Evolutionary conservation across 2,329 filamentous ascomycete species (phyloP).

Genomic region (Atkinsonella texensis): DNA sequence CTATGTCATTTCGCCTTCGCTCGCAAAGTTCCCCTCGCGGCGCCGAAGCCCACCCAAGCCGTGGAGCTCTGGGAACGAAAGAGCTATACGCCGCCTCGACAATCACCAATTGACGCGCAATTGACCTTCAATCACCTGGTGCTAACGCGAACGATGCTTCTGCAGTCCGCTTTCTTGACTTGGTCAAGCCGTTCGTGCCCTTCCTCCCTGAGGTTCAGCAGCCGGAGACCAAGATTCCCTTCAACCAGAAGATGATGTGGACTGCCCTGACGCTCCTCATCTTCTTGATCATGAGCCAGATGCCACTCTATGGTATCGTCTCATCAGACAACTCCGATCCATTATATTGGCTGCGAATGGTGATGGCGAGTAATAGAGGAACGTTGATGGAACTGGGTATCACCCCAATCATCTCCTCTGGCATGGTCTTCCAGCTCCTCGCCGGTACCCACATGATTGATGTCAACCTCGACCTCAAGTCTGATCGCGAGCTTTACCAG

Average conservation of each 20-base stretch:
- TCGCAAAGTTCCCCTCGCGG: background rate
- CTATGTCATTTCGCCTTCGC: background rate
- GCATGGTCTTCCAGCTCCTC: constrained; percentile 99
- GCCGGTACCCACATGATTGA: constrained; percentile 99
- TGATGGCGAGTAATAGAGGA: constrained; percentile 97
- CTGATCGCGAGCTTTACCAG: constrained; percentile 98
- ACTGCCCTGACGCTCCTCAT: constrained; percentile 89
- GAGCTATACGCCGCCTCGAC: constrained; percentile 3
- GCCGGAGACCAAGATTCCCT: constrained; percentile 95
- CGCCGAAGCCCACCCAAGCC: background rate
- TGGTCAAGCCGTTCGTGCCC: constrained; percentile 99
- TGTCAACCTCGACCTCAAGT: constrained; percentile 99
- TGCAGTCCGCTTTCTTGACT: constrained; percentile 94
- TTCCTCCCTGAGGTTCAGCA: constrained; percentile 98
- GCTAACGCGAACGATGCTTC: constrained; percentile 16
- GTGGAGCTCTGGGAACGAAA: constrained; percentile 1
- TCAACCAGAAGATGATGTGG: constrained; percentile 98
- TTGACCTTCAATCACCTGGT: constrained; percentile 13
- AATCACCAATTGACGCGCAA: constrained; percentile 12
- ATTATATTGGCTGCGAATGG: constrained; percentile 99
- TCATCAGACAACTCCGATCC: constrained; percentile 97
- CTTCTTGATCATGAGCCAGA: constrained; percentile 99
- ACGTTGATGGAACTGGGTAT: constrained; percentile 95
- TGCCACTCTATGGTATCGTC: constrained; percentile 98
- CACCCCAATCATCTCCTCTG: constrained; percentile 97